Conservation (phyloP, 306 rosid species). For the Inga laurina region DNA sequence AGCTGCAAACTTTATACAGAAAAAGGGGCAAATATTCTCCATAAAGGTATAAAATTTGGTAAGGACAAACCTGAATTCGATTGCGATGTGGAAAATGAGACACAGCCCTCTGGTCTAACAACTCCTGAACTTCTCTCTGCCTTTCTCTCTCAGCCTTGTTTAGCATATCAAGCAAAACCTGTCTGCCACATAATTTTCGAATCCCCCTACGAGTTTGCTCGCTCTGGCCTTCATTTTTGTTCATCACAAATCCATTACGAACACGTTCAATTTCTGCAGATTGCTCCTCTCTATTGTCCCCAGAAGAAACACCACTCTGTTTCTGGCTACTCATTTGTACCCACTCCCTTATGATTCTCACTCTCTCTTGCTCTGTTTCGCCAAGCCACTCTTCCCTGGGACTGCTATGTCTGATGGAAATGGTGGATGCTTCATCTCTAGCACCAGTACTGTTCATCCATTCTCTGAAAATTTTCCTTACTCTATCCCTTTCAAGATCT, state of each 20-base stretch:
- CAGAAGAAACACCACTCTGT: conserved; percentile 48
- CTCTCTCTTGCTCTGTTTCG: conserved; percentile 96
- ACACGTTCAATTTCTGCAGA: conserved; percentile 67
- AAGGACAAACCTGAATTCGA: conserved; percentile 85
- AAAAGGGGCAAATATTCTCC: conserved; percentile 7
- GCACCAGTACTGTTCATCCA: conserved; percentile 74
- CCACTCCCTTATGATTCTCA: conserved; percentile 87
- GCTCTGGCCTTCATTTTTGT: conserved; percentile 60
- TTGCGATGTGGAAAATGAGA: conserved; percentile 90
- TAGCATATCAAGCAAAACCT: conserved; percentile 90
- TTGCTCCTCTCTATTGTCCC: conserved; percentile 63
- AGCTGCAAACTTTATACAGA: conserved; percentile 9
- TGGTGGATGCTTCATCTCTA: conserved; percentile 55
- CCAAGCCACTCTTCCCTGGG: conserved; percentile 85
- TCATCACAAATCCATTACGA: conserved; percentile 61
- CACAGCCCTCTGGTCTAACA: conserved; percentile 72
- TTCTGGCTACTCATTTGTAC: conserved; percentile 80
- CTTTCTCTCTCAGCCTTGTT: conserved; percentile 91
- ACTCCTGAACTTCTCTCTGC: conserved; percentile 75
- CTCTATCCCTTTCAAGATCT: conserved; percentile 91
- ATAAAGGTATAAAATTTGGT: neutral
- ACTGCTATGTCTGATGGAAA: conserved; percentile 47
- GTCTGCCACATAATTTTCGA: conserved; percentile 89
- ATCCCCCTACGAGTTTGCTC: conserved; percentile 65
- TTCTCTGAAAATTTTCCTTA: conserved; percentile 83